Evolutionary conservation across 1,139 yeast genomes (phyloP).

Genomic region (Candida glucosophila): DNA sequence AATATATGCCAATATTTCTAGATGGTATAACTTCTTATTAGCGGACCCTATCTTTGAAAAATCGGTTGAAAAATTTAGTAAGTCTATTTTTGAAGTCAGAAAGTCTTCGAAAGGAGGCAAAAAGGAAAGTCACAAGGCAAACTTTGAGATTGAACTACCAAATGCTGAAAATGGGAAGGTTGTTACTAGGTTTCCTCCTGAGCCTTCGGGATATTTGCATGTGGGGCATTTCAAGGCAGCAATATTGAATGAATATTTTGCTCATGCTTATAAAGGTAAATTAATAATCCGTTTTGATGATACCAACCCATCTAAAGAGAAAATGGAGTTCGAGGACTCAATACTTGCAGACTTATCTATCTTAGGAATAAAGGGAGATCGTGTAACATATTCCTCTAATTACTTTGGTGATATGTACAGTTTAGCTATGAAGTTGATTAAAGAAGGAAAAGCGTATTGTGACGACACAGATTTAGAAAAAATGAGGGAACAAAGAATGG

Average conservation of each 20-base stretch:
- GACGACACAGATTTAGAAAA: constrained; percentile 82
- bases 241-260: constrained; percentile 80
- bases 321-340: constrained; percentile 76
- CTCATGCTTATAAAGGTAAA: constrained; percentile 83
- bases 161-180: constrained; percentile 85
- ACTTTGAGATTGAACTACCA: constrained; percentile 76
- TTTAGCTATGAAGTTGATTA: constrained; percentile 66
- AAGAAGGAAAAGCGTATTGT: constrained; percentile 87
- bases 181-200: constrained; percentile 89
- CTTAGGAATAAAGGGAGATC: constrained; percentile 81
- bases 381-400: constrained; percentile 73
- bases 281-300: constrained; percentile 87
- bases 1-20: constrained; percentile 40
- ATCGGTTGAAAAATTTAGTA: constrained; percentile 58
- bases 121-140: constrained; percentile 73
- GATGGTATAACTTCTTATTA: constrained; percentile 86
- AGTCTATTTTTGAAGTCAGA: constrained; percentile 65
- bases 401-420: constrained; percentile 82
- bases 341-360: constrained; percentile 76
- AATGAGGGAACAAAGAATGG: constrained; percentile 95
- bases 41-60: constrained; percentile 52
- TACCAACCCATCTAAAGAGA: constrained; percentile 89
- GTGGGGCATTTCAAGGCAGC: constrained; percentile 94
- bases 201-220: constrained; percentile 79
- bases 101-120: constrained; percentile 65